These are phyloP conservation scores for Beta lomatogona DNA, from an alignment of 179 eudicot genomes.

Conservation along the genomic window DNA sequence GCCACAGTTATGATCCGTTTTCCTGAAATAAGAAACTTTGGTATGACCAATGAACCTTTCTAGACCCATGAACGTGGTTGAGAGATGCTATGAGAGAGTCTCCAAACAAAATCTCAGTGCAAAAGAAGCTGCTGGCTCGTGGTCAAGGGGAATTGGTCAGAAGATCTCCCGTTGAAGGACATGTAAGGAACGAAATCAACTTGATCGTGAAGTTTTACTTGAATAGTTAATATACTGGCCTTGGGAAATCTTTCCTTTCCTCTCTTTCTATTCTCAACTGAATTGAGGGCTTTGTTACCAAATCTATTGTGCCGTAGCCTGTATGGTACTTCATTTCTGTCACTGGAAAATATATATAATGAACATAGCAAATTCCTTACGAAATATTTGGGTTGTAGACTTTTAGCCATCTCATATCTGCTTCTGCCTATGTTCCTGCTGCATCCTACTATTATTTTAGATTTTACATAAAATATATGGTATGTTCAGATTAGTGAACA, in stretches of 20 bases:
- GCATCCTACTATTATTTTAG: not conserved
- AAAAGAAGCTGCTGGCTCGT: not conserved
- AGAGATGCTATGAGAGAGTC: constrained; percentile 7
- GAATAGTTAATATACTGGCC: not conserved
- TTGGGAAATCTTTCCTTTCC: not conserved
- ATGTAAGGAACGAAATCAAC: not conserved
- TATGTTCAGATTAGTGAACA: not conserved
- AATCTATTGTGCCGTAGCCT: not conserved
- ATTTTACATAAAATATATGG: not conserved
- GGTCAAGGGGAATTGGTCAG: not conserved
- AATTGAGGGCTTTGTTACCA: not conserved
- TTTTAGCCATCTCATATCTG: not conserved
- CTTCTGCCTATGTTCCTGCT: not conserved
- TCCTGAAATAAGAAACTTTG: not conserved
- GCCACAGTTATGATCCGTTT: not conserved
- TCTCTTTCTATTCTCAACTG: not conserved
- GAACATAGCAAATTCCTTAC: not conserved
- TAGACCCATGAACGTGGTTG: not conserved
- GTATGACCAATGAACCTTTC: not conserved
- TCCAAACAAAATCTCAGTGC: not conserved
- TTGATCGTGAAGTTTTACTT: not conserved
- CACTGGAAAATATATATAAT: not conserved
- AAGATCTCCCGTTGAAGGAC: not conserved
- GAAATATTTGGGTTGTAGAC: not conserved
- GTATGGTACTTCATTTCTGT: not conserved